Base-by-base conservation (phyloP, 805 yeast genomes). In the Yarrowia porcina region DNA sequence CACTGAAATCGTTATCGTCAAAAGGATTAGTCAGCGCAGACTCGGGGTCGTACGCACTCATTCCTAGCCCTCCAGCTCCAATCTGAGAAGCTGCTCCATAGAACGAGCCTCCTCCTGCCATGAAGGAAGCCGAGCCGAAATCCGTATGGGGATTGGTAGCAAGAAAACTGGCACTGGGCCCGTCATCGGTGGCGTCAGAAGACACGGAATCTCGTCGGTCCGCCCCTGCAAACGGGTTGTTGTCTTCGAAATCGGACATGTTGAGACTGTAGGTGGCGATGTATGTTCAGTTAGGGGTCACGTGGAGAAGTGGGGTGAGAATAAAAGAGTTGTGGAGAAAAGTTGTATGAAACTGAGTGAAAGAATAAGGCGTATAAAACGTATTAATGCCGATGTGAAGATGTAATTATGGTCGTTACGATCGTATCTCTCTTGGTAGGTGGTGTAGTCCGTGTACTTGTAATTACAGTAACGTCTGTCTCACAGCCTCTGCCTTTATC, bases 141-240 rank as follows among this genome's bases (percentile, higher is more conserved):
- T 52, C 59, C 30, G 8, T n/a, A 21, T 21, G 12, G 2, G 42
- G 10, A 32, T 52, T 52, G 25, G 59, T 52, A 17, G 59, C 59
- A 9, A 52, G 59, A 25, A 52, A 52, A 12, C 18, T 11, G 59
- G 59, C 59, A 21, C 33, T 23, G 25, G 59, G 59, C 18, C 44
- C 59, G 33, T 35, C 59, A 33, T 52, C 59, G 25, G 33, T 13
- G 25, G 44, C 18, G 44, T 52, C 59, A 1, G 44, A 36, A 1
- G 59, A 52, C 33, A 36, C 59, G 13, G 59, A 52, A 33, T 52
- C 59, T 9, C 59, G 59, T 18, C 64, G 63, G 36, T 66, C 73
- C 39, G 70, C 67, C 15, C 73, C 77, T 9, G 79, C 77, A 64
- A 78, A 74, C 32, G 80, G 80, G 69, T 77, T 77, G 67, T 77